Evolutionary conservation across 2,329 filamentous ascomycete species (phyloP).

Genomic region (Talaromyces funiculosus): DNA sequence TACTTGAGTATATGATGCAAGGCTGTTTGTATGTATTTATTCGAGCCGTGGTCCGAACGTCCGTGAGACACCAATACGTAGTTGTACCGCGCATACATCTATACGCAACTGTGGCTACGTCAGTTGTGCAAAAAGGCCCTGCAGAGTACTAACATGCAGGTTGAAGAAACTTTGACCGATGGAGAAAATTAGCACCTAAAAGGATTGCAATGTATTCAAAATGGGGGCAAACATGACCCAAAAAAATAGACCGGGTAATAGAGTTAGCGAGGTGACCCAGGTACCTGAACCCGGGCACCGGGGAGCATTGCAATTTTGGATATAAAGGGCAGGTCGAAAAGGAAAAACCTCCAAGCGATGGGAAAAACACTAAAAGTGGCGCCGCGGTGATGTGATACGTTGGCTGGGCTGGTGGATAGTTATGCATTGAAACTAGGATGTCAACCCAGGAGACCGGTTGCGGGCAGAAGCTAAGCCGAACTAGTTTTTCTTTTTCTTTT

Average conservation of each 20-base stretch:
- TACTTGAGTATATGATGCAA: neutral
- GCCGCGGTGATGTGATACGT: slow-evolving; percentile 23
- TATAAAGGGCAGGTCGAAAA: slow-evolving; percentile 7
- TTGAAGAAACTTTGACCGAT: neutral
- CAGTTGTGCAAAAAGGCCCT: neutral
- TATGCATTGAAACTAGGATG: neutral
- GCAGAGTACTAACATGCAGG: neutral
- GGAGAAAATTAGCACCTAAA: neutral
- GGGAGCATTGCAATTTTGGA: slow-evolving; percentile 24
- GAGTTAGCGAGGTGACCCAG: slow-evolving; percentile 19
- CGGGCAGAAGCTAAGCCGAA: neutral
- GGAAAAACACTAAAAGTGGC: slow-evolving; percentile 24
- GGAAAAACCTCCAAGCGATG: neutral
- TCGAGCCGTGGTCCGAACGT: slow-evolving; percentile 3
- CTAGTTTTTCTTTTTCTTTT: neutral
- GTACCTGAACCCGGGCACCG: slow-evolving; percentile 29
- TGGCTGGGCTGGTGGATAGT: neutral
- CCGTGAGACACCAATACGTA: neutral
- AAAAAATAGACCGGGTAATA: neutral
- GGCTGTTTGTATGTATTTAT: neutral
- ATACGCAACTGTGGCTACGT: neutral
- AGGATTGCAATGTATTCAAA: neutral
- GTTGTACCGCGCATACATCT: neutral
- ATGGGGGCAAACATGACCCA: neutral
- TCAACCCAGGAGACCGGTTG: slow-evolving; percentile 10